These are phyloP conservation scores for Backusella morwellensis DNA, from an alignment of 192 early-diverging fungal species.

Conservation along the genomic window DNA sequence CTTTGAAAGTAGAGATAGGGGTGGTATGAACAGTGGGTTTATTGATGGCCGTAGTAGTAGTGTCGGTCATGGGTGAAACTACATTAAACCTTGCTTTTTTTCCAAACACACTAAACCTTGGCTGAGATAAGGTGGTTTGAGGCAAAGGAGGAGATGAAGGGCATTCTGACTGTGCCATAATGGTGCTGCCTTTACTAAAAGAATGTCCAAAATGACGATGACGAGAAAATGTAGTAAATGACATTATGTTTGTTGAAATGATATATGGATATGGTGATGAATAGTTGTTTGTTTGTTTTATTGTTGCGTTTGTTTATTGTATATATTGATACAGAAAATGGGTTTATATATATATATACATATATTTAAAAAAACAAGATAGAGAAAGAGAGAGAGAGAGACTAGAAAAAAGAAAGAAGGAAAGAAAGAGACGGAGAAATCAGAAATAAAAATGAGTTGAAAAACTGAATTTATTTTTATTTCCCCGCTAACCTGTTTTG, in stretches of 20 bases:
- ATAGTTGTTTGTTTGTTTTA: background rate
- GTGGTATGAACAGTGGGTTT: background rate
- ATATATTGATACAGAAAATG: background rate
- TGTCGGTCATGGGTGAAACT: background rate
- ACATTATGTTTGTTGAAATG: background rate
- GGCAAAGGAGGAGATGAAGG: background rate
- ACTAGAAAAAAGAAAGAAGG: background rate
- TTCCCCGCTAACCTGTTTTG: background rate
- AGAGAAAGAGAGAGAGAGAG: background rate
- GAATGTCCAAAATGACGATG: background rate
- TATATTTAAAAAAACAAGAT: background rate
- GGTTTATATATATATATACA: background rate
- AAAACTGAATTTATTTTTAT: background rate
- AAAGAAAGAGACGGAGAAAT: background rate
- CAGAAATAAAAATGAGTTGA: background rate
- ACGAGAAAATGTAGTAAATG: slow-evolving; percentile 7
- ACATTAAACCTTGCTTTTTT: background rate
- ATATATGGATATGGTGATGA: background rate
- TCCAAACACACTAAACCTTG: slow-evolving; percentile 15
- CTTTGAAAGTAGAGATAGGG: background rate
- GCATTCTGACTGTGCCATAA: background rate
- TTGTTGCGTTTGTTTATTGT: no score
- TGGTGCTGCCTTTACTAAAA: background rate
- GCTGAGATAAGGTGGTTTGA: background rate
- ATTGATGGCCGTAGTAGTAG: background rate